Evolutionary conservation across 768 basidiomycete genomes (phyloP).

Genomic region (Tricholoma sp.): DNA sequence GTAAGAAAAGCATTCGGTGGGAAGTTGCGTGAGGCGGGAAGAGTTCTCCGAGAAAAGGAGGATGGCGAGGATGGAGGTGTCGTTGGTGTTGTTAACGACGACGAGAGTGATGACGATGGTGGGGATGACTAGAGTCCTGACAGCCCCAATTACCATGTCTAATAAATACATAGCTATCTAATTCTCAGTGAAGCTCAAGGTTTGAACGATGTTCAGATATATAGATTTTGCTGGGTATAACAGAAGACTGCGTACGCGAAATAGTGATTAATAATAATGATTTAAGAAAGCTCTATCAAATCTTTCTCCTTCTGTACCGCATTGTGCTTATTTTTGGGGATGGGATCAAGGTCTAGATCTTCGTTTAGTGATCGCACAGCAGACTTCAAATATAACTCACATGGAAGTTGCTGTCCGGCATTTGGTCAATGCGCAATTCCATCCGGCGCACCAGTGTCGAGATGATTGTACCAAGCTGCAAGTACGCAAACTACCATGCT

Average conservation of each 20-base stretch:
- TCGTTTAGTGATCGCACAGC: background rate
- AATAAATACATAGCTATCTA: background rate
- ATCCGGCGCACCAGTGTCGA: conserved; percentile 70
- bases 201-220: too few relatives aligned
- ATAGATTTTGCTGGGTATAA: background rate
- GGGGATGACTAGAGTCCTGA: conserved; percentile 15
- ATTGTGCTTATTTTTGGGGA: conserved; percentile 74
- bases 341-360: conserved; percentile 83
- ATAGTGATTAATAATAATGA: background rate
- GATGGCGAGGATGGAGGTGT: conserved; percentile 52
- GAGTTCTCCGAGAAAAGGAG: conserved; percentile 57
- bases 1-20: conserved; percentile 78
- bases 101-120: conserved; percentile 53
- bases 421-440: conserved; percentile 64
- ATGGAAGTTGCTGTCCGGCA: conserved; percentile 88
- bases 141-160: too few relatives aligned
- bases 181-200: background rate
- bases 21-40: conserved; percentile 72
- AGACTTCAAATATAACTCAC: conserved; percentile 40
- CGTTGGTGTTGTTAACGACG: conserved; percentile 62
- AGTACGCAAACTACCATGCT: conserved; percentile 73
- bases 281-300: conserved; percentile 30
- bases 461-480: conserved; percentile 86
- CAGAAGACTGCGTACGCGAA: too few relatives aligned
- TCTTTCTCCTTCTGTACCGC: conserved; percentile 60